These are phyloP conservation scores for Chlamydomonas sphaeroides DNA, from an alignment of 139 green algal species.

Conservation along the genomic window DNA sequence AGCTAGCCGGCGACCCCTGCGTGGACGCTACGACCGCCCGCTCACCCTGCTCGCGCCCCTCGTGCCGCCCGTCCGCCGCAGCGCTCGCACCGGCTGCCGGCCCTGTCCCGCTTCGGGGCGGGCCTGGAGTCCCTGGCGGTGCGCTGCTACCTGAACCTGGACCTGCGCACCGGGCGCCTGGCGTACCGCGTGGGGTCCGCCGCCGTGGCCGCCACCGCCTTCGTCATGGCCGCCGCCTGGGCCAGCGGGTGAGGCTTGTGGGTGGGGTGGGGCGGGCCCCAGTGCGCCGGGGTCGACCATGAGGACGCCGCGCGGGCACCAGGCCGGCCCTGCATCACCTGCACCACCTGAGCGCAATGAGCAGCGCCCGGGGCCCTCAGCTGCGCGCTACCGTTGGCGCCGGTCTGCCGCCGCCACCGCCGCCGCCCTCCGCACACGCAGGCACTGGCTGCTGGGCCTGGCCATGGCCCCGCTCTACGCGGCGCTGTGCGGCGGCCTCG, in stretches of 20 bases:
- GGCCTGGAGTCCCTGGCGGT: slow-evolving; percentile 1
- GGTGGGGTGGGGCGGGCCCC: no score
- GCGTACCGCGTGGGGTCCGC: no score
- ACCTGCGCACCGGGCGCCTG: not conserved
- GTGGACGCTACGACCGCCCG: not conserved
- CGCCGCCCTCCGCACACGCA: no score
- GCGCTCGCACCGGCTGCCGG: not conserved
- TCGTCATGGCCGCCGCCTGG: not conserved
- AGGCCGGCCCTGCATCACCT: no score
- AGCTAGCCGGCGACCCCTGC: not conserved
- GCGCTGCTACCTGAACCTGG: slow-evolving; percentile 21
- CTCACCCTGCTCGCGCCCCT: not conserved
- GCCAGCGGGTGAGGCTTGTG: not conserved
- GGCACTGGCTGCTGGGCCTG: no score
- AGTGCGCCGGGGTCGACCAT: no score
- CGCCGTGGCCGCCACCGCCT: not conserved
- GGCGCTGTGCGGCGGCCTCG: not conserved
- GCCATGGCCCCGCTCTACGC: no score
- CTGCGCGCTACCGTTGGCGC: no score
- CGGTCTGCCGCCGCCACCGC: no score
- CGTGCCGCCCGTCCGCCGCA: not conserved
- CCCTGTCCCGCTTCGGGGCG: not conserved
- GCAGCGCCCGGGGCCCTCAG: no score
- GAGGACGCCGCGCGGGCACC: no score
- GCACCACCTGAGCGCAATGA: no score